These are phyloP conservation scores for Penstemon newberryi DNA, from an alignment of 257 asterid genomes.

Conservation along the genomic window DNA sequence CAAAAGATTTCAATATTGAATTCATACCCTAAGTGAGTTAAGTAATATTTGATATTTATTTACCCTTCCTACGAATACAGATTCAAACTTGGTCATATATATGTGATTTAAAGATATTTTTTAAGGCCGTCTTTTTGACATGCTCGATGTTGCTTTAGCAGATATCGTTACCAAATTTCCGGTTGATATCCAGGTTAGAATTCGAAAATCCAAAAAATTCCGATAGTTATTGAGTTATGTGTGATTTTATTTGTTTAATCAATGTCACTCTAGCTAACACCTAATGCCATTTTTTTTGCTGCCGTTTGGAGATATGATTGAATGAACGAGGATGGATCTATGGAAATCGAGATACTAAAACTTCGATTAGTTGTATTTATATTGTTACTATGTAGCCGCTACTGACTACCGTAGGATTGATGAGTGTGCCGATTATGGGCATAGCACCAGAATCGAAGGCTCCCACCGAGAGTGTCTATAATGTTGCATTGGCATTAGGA, in stretches of 20 bases:
- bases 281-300: constrained; percentile 36
- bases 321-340: constrained; percentile 96
- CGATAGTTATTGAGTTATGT: neutral
- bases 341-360: constrained; percentile 80
- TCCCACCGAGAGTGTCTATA: constrained; percentile 81
- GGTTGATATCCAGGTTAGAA: constrained; percentile 86
- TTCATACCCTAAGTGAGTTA: constrained; percentile 2
- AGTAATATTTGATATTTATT: neutral
- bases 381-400: constrained; percentile 96
- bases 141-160: constrained; percentile 97
- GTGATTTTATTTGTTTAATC: no score
- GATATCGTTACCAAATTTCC: constrained; percentile 77
- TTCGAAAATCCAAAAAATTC: neutral
- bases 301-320: constrained; percentile 98
- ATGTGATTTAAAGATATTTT: constrained; percentile 86
- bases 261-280: neutral
- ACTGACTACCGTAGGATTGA: constrained; percentile 95
- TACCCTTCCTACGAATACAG: no score
- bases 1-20: neutral
- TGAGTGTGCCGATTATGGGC: constrained; percentile 99
- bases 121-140: constrained; percentile 84
- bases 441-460: constrained; percentile 91
- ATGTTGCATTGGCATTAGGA: constrained; percentile 81
- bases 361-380: constrained; percentile 87
- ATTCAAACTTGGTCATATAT: no score